Base-by-base conservation (phyloP, 768 basidiomycete species). In the Leccinum disarticulatum region DNA sequence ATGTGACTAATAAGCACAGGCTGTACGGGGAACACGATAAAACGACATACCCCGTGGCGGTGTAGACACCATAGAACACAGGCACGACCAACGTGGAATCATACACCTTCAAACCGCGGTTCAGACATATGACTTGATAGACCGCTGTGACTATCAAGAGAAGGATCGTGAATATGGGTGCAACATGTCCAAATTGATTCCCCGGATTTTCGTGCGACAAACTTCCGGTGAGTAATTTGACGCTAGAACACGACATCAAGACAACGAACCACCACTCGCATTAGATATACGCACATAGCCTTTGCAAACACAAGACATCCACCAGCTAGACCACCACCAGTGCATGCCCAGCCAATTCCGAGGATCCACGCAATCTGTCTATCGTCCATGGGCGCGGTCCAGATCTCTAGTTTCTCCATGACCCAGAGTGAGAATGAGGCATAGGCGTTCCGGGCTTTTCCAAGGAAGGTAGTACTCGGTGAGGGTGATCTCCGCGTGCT, bases 311-410 rank as follows among this genome's bases (percentile, higher is more conserved):
- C 93, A 58, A 98, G 79, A 73, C 87, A 90, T 46, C 87, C 87
- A 6, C 95, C 96, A 6, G 93, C 93, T 41, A 98, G 77, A 36
- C 93, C 89, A 13, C 95, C 95, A 35, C 95, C 95, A 56, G 87
- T 87, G 62, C 94, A 94, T 3, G 93, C 91, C 96, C 95, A 98
- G 2, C 88, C 88, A 53, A 98, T 93, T 14, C 95, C 95, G 49
- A 95, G 80, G 28, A 91, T 87, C 92, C 94, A 97, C 7, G 89
- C 88, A 46, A 98, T 79, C 56, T 87, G 87, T 65, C 84, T 89
- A 69, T 98, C 95, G 68, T 89, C 89, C 68, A 88, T 90, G 13
- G 87, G 80, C 30, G 83, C 87, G 8, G 88, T 88, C 87, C 90
- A 90, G 1, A 72, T 65, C 68, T 95, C 93, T 53, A 95, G 74